Base-by-base conservation (phyloP, 2,329 filamentous ascomycete species). In the Beauveria sp. region DNA sequence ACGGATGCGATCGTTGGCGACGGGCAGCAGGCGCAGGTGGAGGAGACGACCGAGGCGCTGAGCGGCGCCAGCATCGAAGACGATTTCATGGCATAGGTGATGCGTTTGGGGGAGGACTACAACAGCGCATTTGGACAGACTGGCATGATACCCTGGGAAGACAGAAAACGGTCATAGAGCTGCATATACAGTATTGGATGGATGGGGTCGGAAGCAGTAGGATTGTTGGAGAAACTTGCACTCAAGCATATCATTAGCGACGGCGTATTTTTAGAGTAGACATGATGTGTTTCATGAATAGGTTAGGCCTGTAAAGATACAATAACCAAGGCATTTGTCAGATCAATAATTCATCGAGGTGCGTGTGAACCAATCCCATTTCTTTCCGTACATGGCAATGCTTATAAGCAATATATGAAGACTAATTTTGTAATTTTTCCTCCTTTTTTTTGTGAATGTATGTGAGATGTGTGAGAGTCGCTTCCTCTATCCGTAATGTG, bases 1-100 rank as follows among this genome's bases (percentile, higher is more conserved):
- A 65, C 70, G 60, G 64, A 73, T 63, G 67, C 79, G 40, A 69
- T 81, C n/a, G 73, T 78, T 14, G 76, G 77, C 52, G 75, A 76
- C 64, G 73, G 77, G 41, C 74, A 76, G 2, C 70, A 72, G 60
- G 69, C 81, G 64, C 76, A 75, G 20, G 66, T 80, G 59, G 72
- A 71, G 9, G 64, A 68, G 44, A 66, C 66, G 6, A 69, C 12
- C 9, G 58, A 53, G 28, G 67, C 47, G 64, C 61, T 28, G 62
- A 63, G 61, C 67, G 68, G 70, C 64, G 67, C 63, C 12, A 75
- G 70, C 56, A 69, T 77, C 18, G 77, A 78, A 62, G 77, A 80
- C 47, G 73, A 77, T 62, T 79, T 79, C 20, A 79, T 79, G 77
- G 75, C 72, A 44, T 77, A 63, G 67, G 12, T n/a, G 43, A 43